These are phyloP conservation scores for Phoma herbarum DNA, from an alignment of 2,329 filamentous ascomycete genomes.

Conservation along the genomic window DNA sequence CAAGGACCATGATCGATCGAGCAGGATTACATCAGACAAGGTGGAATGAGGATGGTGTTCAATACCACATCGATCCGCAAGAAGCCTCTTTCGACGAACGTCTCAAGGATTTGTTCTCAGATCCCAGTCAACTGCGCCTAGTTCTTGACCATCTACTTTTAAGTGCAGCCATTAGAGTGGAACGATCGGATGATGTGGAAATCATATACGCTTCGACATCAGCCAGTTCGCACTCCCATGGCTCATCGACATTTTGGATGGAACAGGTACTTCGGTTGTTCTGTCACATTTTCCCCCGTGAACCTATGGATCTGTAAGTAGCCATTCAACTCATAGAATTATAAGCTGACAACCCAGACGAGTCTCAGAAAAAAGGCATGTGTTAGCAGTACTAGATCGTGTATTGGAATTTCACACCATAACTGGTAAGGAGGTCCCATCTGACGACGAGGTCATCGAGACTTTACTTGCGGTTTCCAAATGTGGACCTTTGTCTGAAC, in stretches of 20 bases:
- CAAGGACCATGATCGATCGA: neutral
- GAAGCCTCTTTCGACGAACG: neutral
- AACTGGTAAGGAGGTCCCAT: neutral
- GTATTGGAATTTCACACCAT: neutral
- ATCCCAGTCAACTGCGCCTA: neutral
- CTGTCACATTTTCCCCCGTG: neutral
- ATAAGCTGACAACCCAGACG: neutral
- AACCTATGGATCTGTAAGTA: neutral
- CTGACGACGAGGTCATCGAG: neutral
- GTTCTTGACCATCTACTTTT: neutral
- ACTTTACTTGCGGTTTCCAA: neutral
- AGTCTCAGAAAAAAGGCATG: neutral
- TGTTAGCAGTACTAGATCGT: neutral
- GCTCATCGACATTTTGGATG: neutral
- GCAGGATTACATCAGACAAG: neutral
- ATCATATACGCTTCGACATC: neutral
- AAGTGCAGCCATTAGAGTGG: neutral
- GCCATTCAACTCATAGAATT: neutral
- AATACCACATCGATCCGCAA: neutral
- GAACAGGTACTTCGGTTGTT: neutral
- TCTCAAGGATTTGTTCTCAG: neutral
- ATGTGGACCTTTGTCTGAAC: neutral
- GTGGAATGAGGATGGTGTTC: neutral
- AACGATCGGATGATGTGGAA: neutral
- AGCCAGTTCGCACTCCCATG: neutral